Conservation (phyloP, 257 asterid genomes). For the Henckelia pumila region DNA sequence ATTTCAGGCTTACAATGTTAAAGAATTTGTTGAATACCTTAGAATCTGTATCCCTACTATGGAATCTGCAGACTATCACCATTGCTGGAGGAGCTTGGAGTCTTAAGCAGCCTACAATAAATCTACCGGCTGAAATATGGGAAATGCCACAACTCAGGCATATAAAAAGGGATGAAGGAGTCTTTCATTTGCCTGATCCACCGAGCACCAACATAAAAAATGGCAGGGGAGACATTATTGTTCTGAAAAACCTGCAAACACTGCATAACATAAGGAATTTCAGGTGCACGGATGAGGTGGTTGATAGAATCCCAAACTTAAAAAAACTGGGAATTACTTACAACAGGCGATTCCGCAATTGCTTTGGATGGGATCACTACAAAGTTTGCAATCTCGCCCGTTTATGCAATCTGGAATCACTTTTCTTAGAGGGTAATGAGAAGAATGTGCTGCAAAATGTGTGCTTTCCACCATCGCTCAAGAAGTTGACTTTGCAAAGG, state of each 20-base stretch:
- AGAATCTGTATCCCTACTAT: background rate
- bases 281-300: background rate
- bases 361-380: background rate
- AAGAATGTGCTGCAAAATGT: background rate
- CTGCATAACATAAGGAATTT: background rate
- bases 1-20: background rate
- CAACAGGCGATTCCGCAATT: background rate
- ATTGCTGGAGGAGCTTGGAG: no score
- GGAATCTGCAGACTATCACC: slow-evolving; percentile 11
- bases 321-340: slow-evolving; percentile 7
- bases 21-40: background rate
- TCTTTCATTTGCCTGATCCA: no score
- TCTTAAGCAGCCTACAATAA: no score
- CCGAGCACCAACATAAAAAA: no score
- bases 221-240: background rate
- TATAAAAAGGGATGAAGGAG: background rate
- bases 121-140: slow-evolving; percentile 3
- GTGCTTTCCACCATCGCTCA: slow-evolving; percentile 18
- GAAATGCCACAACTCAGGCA: slow-evolving; percentile 19
- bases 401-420: slow-evolving; percentile 19
- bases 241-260: slow-evolving; percentile 7
- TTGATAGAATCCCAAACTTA: background rate
- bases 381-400: background rate
- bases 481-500: slow-evolving; percentile 11
- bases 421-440: no score